Evolutionary conservation across 2,329 filamentous ascomycete genomes (phyloP), one percentile per base, ranked within the genome.

Genomic region (Fusarium pseudoanthophilum): DNA sequence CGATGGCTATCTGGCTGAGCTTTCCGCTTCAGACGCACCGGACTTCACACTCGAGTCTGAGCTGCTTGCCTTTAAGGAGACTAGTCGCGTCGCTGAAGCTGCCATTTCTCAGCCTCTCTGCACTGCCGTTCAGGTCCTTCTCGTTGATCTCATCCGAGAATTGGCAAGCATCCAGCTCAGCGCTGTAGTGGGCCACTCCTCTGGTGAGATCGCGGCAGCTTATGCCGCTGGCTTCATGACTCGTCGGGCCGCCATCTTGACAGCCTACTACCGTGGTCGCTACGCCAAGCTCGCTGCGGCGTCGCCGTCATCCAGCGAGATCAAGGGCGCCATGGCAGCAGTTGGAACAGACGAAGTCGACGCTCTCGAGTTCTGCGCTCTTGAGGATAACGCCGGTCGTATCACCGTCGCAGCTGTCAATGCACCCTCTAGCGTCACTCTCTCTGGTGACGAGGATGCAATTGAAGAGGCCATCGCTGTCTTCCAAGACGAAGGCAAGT

Each of bases 151-250:
- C 11, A 39, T 67, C 9, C 2, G 14, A 4, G 36, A 40, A 7
- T 7, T 58, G 20, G 57, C 55, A 20, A 49, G 78, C 1, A 77
- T 87, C 5, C 62, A 55, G 5, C 82, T 84, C 0, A 39, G 69
- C 2, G 80, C 78, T 14, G 84, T 85, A 0, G 78, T 80, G 1
- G 84, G 85, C 1, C 85, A 87, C 64, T 86, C 84, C 0, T 81
- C 78, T 48, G 85, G 85, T 7, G 64, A 67, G 6, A 66, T 67
- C 4, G 64, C 36, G 7, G 64, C 64, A 11, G 45, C 61, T 1
- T 67, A 67, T 1, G 61, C 64, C 1, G 61, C 64, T 5, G 61
- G 64, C 4, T 43, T 67, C 14, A 39, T 67, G 15, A 30, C 24
- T 3, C 45, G 40, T 15, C 36, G 36, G 4, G 28, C 24, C 1